Evolutionary conservation across 495 filamentous ascomycete genomes (phyloP).

Genomic region (Coniosporium apollinis): DNA sequence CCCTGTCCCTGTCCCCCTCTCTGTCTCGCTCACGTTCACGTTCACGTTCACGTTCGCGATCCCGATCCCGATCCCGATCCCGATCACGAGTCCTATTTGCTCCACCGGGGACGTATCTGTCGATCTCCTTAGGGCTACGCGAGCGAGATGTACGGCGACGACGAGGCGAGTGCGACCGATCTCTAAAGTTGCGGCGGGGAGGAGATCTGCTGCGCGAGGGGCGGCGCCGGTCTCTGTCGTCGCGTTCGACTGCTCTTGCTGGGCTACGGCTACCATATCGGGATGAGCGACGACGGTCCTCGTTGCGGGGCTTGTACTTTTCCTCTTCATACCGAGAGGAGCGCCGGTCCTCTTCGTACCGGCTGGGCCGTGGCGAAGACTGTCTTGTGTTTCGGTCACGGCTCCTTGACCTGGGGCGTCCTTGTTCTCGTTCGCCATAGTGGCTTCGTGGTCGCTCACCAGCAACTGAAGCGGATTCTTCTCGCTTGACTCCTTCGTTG

Average conservation of each 20-base stretch:
- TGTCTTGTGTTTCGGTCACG: no score
- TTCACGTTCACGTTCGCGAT: constrained; percentile 2
- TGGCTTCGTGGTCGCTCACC: no score
- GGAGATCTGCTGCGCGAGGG: constrained; percentile 5
- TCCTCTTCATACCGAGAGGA: constrained; percentile 3
- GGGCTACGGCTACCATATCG: neutral
- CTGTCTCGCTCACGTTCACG: neutral
- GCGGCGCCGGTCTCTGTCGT: neutral
- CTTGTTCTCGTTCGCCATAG: no score
- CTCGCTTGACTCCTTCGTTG: no score
- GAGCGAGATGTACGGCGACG: constrained; percentile 4
- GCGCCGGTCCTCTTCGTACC: neutral
- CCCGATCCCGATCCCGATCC: constrained; percentile 6
- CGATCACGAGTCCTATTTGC: constrained; percentile 2
- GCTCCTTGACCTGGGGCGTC: no score
- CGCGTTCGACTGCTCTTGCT: neutral
- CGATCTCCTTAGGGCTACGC: constrained; percentile 14
- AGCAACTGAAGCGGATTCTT: no score
- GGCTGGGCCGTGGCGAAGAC: no score
- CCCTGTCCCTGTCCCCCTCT: constrained; percentile 3
- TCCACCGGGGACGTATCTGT: constrained; percentile 15
- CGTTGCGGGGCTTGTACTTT: neutral
- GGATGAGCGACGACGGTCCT: neutral
- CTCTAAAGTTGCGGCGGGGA: constrained; percentile 3
- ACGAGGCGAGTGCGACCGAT: constrained; percentile 9